These are phyloP conservation scores for Cryptococcus maquisensis DNA, from an alignment of 1,284 basidiomycete species.

Conservation along the genomic window DNA sequence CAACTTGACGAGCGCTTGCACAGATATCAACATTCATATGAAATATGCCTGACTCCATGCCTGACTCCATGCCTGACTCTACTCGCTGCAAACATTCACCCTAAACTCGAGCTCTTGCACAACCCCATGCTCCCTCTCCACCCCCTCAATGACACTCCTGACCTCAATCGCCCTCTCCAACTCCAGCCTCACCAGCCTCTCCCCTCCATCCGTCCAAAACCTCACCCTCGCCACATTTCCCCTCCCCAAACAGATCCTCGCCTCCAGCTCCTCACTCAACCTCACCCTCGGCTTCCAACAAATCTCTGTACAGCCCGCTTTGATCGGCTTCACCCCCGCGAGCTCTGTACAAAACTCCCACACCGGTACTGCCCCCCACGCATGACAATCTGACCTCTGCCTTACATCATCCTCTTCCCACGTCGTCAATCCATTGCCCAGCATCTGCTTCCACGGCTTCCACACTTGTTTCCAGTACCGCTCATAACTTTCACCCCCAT, in stretches of 20 bases:
- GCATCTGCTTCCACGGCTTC: constrained; percentile 24
- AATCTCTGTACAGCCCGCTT: constrained; percentile 18
- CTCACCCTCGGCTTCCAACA: constrained; percentile 9
- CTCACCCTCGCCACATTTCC: constrained; percentile 12
- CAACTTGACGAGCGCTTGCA: too few species aligned
- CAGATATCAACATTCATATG: too few species aligned
- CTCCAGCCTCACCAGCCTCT: too few species aligned
- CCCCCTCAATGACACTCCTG: too few species aligned
- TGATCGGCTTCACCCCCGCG: constrained; percentile 20
- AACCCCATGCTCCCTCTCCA: too few species aligned
- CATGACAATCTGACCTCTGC: constrained; percentile 32
- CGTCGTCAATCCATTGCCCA: constrained; percentile 24
- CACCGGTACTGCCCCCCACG: constrained; percentile 26
- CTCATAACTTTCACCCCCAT: constrained; percentile 18
- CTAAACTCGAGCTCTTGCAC: too few species aligned
- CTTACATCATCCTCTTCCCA: constrained; percentile 35
- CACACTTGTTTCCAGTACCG: constrained; percentile 5
- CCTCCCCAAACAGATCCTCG: constrained; percentile 18
- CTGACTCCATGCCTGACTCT: too few species aligned
- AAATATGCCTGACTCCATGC: too few species aligned
- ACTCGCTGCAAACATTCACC: too few species aligned
- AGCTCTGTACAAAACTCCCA: constrained; percentile 31
- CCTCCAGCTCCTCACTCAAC: constrained; percentile 9
- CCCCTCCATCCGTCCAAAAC: too few species aligned
- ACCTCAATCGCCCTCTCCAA: too few species aligned